These are phyloP conservation scores for Syzygium malaccense DNA, from an alignment of 441 rosid genomes.

Conservation along the genomic window DNA sequence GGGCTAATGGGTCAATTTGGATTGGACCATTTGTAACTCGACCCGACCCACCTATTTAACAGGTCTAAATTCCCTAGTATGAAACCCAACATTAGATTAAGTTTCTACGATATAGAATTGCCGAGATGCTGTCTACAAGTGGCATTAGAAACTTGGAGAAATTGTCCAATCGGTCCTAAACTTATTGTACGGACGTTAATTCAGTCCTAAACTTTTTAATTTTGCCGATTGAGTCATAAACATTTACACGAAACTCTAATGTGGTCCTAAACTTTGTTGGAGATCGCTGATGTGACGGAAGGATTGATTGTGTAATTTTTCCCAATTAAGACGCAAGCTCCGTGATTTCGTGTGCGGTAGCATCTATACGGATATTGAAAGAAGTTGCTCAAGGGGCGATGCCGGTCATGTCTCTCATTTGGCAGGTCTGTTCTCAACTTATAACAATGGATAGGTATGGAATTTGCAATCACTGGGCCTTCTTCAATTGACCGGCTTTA, in stretches of 20 bases:
- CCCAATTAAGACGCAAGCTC: neutral
- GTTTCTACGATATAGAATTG: neutral
- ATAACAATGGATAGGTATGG: too few species aligned
- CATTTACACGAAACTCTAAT: neutral
- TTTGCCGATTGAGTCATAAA: neutral
- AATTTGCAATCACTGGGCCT: too few species aligned
- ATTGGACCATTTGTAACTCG: too few species aligned
- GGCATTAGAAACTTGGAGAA: neutral
- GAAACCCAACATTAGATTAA: neutral
- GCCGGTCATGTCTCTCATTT: too few species aligned
- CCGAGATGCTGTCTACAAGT: neutral
- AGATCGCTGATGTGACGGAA: neutral
- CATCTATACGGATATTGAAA: too few species aligned
- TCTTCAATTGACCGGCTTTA: too few species aligned
- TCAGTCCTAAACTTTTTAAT: accelerated
- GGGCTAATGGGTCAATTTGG: too few species aligned
- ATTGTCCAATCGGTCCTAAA: neutral
- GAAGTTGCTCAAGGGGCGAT: too few species aligned
- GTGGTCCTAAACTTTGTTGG: neutral
- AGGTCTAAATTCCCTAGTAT: neutral
- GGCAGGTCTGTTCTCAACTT: too few species aligned
- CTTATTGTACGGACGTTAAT: neutral
- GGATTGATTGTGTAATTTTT: neutral
- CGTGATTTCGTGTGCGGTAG: too few species aligned
- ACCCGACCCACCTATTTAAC: too few species aligned